Base-by-base conservation (phyloP, 2,329 filamentous ascomycete species). In the Colletotrichum simmondsii region DNA sequence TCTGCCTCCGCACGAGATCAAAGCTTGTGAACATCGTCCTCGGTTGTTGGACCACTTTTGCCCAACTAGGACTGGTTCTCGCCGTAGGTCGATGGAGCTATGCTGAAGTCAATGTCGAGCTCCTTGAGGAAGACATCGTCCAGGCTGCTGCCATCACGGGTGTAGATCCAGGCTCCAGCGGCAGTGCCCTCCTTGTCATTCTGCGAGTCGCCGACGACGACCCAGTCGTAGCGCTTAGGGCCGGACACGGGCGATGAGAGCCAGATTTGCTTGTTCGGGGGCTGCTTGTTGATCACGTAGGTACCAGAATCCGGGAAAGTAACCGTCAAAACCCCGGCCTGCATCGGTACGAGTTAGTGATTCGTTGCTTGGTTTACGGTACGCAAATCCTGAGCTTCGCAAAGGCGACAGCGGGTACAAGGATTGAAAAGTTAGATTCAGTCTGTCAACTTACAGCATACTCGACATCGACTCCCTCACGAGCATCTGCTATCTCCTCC, bases 211-310 rank as follows among this genome's bases (percentile, higher is more conserved):
- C 92, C 91, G 59, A 86, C 77, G 63, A 95, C 81, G 68, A 97
- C 93, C 90, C 94, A 99, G 83, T 98, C 95, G 85, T 93, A 99
- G 71, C 96, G 92, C 85, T 98, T 98, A 16, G 97, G 97, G 0
- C 97, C 97, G 6, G 94, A 95, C 66, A 95, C 87, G 4, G 97
- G 97, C 56, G 95, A 97, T 49, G 94, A 97, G 58, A 98, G 91
- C 97, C 97, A 99, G 80, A 99, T 98, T 81, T 93, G 97, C 87
- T 95, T 97, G 87, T 98, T 98, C 24, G 96, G 95, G 0, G 97
- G 97, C 83, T 99, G 97, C 84, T 99, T 99, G 90, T 99, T 99
- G 85, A 99, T 89, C 73, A 99, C 94, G 81, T 97, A 99, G 35
- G 91, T 96, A 74, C 95, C 95, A 63, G 91, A 86, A 14, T 88